Base-by-base conservation (phyloP, 2,329 filamentous ascomycete species). In the Waltergamsia citrina region DNA sequence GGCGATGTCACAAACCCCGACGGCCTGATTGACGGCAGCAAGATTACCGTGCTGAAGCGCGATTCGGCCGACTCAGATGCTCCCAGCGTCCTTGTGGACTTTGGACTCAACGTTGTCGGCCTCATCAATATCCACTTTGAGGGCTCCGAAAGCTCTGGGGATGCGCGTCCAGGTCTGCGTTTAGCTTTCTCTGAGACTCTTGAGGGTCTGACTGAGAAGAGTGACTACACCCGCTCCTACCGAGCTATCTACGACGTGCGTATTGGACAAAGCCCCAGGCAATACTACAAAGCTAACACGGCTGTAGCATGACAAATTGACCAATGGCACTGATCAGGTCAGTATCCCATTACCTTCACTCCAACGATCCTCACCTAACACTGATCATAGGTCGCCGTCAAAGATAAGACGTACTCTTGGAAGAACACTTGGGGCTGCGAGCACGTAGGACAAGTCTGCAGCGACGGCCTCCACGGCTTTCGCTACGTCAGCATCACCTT, bases 401-500 rank as follows among this genome's bases (percentile, higher is more conserved):
- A 49, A 24, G 45, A 51, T 4, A 35, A 53, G 4, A 45, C 54
- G 4, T 69, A 63, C 36, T 62, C 54, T 3, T 72, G 67, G 67
- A 56, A 50, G 8, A 51, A 67, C 36, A 47, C 52, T 23, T 53
- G 60, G 34, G 65, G 65, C 9, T 71, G 67, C 37, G 47, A 61
- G 26, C 47, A 58, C 29, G 54, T 47, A 14, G 51, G 38, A 6
- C 47, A 67, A 36, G 65, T 72, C 10, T 71, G 68, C 42, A 52
- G 62, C 1, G 68, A 72, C 37, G 69, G 68, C 3, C 48, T 72
- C 5, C 69, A 72, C 34, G 68, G 66, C 5, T 72, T 71, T 42
- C 60, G 68, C 24, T 72, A 71, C 38, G 42, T 72, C 25, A 67
- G 59, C 34, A 61, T 71, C 19, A 58, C 57, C 29, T 51, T 72